phyloP scores from a whole-genome alignment of 768 basidiomycete species.

The Lentinus brumalis region DNA sequence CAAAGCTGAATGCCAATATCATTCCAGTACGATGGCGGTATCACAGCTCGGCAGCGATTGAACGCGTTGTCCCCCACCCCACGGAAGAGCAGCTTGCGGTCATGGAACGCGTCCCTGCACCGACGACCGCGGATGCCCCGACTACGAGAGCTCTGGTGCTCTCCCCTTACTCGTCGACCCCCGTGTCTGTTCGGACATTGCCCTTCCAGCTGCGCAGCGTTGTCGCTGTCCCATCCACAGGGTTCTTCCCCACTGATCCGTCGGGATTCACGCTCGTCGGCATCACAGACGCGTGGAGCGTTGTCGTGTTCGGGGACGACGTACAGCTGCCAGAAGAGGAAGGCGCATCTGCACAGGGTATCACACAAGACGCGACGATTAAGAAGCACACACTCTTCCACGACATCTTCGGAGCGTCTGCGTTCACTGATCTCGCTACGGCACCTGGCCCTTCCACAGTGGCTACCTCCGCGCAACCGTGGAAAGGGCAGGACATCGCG shows the following conservation, averaged over 20 bases:
- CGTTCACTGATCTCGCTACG: conserved; percentile 45
- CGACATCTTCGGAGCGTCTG: conserved; percentile 86
- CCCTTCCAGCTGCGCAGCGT: conserved; percentile 67
- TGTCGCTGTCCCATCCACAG: conserved; percentile 36
- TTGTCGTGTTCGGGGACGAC: conserved; percentile 70
- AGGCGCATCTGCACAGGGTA: conserved; percentile 42
- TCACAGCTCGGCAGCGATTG: conserved; percentile 39
- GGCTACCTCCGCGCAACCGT: conserved; percentile 26
- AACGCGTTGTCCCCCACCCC: conserved; percentile 56
- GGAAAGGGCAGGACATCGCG: conserved; percentile 45
- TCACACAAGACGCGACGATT: conserved; percentile 31
- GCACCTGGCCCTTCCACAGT: conserved; percentile 25
- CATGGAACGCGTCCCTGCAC: conserved; percentile 40
- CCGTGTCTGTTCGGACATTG: conserved; percentile 45
- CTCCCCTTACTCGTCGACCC: conserved; percentile 43
- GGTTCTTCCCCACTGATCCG: conserved; percentile 30
- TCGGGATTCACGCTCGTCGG: conserved; percentile 61
- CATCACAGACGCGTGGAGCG: conserved; percentile 66
- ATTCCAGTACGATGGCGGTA: conserved; percentile 64
- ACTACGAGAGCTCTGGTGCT: conserved; percentile 51
- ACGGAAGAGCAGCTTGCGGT: conserved; percentile 60
- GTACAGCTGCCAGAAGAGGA: conserved; percentile 44
- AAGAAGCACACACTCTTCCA: conserved; percentile 71
- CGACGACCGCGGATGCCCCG: conserved; percentile 9
- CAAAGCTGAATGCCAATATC: not conserved